A percentile compares a stretch with the other conserved stretches of the same genome.
phyloP scores from a whole-genome alignment of 345 rosid species.

The Lagerstroemia speciosa region DNA sequence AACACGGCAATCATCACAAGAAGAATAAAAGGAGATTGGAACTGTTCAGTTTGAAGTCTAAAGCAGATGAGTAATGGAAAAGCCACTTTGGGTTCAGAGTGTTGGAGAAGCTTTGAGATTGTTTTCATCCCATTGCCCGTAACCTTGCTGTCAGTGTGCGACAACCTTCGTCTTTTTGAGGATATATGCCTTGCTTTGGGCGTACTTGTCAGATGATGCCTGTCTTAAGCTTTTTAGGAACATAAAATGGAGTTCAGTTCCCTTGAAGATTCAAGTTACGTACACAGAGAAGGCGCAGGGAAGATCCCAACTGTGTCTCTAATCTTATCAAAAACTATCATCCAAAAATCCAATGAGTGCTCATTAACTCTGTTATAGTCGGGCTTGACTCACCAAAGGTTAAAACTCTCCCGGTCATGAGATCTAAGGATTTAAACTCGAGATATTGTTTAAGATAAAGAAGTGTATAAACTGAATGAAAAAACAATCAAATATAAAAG shows the following conservation, averaged over 20 bases:
- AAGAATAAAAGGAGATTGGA: not conserved
- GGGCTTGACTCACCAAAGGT: no score
- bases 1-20: not conserved
- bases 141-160: constrained; percentile 2
- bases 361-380: no score
- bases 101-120: constrained; percentile 12
- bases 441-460: no score
- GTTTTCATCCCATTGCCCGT: constrained; percentile 11
- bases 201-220: constrained; percentile 15
- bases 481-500: no score
- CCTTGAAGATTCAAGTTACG: not conserved
- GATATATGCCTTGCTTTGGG: constrained; percentile 31
- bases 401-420: no score
- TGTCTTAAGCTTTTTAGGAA: not conserved
- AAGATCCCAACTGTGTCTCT: not conserved
- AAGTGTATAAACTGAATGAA: no score
- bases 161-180: constrained; percentile 20
- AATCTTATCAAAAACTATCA: no score
- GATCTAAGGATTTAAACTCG: no score
- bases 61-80: not conserved
- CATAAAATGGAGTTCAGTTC: not conserved
- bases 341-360: no score
- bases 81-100: not conserved
- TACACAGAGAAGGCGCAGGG: not conserved
- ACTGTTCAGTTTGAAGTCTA: not conserved